Base-by-base conservation (phyloP, 176 grass and related monocot genomes). In the Zoysia pacifica region DNA sequence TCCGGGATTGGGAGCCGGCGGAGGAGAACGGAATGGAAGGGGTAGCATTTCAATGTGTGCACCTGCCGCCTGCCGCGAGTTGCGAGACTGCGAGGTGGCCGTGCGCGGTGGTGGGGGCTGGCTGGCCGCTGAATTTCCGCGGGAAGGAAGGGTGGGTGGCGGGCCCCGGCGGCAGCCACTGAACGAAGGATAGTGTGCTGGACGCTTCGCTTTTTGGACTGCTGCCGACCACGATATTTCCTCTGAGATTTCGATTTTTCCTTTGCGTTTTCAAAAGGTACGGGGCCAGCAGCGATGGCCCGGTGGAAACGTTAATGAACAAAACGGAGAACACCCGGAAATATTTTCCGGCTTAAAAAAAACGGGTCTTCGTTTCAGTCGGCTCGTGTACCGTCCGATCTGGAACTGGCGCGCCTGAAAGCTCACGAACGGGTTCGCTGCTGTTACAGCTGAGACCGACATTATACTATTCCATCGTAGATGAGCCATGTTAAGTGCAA, bases 151-250 rank as follows among this genome's bases (percentile, higher is more conserved):
- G 43, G 78, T 72, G 73, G 75, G 75, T 5, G 62, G 62, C 2
- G 54, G 86, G 15, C 62, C 75, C 6, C 38, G 18, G 19, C 2
- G 10, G 19, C 62, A 73, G 70, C 44, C 44, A 18, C 2, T 0
- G 41, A 46, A 2, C 0, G 1, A 10, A 13, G 42, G 84, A 65
- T 78, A 90, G 65, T 72, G 78, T 38, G 82, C 77, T 77, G 87
- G 78, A 89, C 85, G 82, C 4, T 81, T 81, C 78, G 37, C n/a
- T 75, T 50, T 72, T 48, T 49, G 68, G 79, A 70, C 61, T 67
- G 60, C 54, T 9, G 73, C 49, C 16, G 12, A 9, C 43, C 66
- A 44, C 42, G 54, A 48, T 59, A 59, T 36, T 45, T 16, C 5
- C 49, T 5, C 2, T 4, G 60, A 15, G 14, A 39, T 63, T 45